Conservation (phyloP, 2,329 filamentous ascomycete genomes). For the Cyanodermella asteris region DNA sequence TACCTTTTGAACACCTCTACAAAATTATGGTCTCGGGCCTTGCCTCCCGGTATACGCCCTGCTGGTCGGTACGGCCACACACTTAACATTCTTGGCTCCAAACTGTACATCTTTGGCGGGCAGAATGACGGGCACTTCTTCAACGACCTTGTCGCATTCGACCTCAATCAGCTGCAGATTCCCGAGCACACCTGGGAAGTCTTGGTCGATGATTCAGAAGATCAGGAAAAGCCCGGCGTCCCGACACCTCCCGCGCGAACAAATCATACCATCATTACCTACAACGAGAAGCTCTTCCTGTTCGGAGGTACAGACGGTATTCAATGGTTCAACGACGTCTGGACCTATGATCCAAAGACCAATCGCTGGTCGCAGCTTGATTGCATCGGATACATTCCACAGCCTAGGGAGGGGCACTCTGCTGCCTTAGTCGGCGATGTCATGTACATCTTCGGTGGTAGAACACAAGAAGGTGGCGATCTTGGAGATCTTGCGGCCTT, state of each 20-base stretch:
- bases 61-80: conserved; percentile 90
- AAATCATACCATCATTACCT: conserved; percentile 82
- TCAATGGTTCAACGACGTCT: conserved; percentile 97
- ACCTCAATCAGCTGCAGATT: conserved; percentile 82
- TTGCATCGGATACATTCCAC: conserved; percentile 93
- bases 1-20: conserved; percentile 96
- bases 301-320: conserved; percentile 92
- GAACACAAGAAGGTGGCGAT: conserved; percentile 81
- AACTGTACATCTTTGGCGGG: conserved; percentile 92
- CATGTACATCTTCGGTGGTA: conserved; percentile 97
- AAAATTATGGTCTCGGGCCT: conserved; percentile 87
- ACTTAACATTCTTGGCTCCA: conserved; percentile 86
- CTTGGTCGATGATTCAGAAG: conserved; percentile 54
- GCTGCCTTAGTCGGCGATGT: conserved; percentile 87
- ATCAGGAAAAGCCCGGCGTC: conserved; percentile 34
- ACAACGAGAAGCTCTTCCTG: conserved; percentile 83
- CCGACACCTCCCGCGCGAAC: conserved; percentile 71
- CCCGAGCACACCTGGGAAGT: conserved; percentile 87
- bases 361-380: conserved; percentile 79
- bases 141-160: conserved; percentile 89
- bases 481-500: conserved; percentile 82
- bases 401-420: conserved; percentile 81
- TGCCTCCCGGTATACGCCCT: conserved; percentile 68
- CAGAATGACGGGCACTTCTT: conserved; percentile 97
- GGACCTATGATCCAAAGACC: conserved; percentile 69